These are phyloP conservation scores for Pythium angustatum DNA, from an alignment of 352 stramenopile species.

Conservation along the genomic window DNA sequence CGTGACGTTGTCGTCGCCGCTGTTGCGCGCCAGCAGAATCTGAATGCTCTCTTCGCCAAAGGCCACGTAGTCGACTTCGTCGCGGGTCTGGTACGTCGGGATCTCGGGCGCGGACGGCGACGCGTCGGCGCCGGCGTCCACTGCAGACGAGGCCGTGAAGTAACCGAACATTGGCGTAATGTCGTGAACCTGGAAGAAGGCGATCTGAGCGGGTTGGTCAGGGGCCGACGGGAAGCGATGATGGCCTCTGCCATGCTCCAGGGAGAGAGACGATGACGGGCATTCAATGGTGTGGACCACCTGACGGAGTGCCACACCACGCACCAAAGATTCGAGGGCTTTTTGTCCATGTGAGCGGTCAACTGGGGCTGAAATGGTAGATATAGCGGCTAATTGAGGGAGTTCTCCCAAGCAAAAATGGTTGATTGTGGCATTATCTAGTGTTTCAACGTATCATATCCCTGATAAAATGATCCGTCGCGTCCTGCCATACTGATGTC, in stretches of 20 bases:
- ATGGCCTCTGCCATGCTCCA: neutral
- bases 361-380: too few relatives aligned
- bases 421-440: too few relatives aligned
- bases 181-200: constrained; percentile 4
- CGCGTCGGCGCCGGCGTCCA: neutral
- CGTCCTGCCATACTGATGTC: too few relatives aligned
- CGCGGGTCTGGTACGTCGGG: constrained; percentile 41
- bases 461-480: too few relatives aligned
- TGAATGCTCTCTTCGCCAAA: constrained; percentile 69
- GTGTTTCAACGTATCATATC: too few relatives aligned
- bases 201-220: neutral
- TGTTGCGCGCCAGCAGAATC: constrained; percentile 63
- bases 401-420: too few relatives aligned
- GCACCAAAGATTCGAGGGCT: constrained; percentile 7
- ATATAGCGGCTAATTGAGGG: too few relatives aligned
- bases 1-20: constrained; percentile 62
- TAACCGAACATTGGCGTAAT: constrained; percentile 26
- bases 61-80: constrained; percentile 59
- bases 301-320: neutral
- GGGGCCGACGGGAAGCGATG: neutral
- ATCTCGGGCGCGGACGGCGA: constrained; percentile 27
- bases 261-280: constrained; percentile 8
- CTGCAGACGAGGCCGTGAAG: constrained; percentile 19
- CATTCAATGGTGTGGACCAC: constrained; percentile 17
- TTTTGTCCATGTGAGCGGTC: too few relatives aligned